These are phyloP conservation scores for Yarrowia sp. DNA, from an alignment of 805 yeast genomes.

Conservation along the genomic window DNA sequence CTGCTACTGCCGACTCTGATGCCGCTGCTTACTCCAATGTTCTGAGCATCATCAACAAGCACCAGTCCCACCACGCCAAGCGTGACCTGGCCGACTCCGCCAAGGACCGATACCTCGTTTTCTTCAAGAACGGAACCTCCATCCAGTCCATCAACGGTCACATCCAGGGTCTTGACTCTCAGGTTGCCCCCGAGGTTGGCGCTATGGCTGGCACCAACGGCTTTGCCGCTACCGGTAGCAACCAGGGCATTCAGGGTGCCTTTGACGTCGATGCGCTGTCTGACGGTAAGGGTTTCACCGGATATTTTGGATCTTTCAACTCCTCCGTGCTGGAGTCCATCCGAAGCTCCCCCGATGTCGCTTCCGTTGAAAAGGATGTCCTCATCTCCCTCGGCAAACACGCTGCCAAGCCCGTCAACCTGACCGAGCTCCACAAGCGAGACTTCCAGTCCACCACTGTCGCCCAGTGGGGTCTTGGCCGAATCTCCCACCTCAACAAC, in stretches of 20 bases:
- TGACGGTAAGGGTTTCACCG: constrained; percentile 27
- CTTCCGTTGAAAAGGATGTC: constrained; percentile 72
- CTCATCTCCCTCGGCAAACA: constrained; percentile 52
- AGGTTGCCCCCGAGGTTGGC: constrained; percentile 8
- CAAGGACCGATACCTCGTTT: constrained; percentile 31
- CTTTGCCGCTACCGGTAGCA: constrained; percentile 12
- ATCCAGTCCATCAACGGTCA: constrained; percentile 32
- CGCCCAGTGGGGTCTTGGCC: constrained; percentile 83
- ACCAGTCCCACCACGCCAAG: constrained; percentile 29
- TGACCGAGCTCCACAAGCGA: constrained; percentile 34
- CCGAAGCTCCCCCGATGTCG: constrained; percentile 26
- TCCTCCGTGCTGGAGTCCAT: constrained; percentile 18
- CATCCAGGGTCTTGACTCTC: constrained; percentile 18
- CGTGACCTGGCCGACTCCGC: constrained; percentile 24
- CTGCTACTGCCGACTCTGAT: constrained; percentile 23
- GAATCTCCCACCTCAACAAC: constrained; percentile 79
- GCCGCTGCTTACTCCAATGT: constrained; percentile 31
- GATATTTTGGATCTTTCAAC: constrained; percentile 37
- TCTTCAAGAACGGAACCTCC: constrained; percentile 27
- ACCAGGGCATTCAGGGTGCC: constrained; percentile 34
- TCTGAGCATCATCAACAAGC: constrained; percentile 31
- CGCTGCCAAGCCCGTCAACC: constrained; percentile 18
- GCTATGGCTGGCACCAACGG: constrained; percentile 31
- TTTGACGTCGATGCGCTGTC: constrained; percentile 19
- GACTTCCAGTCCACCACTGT: constrained; percentile 71